Base-by-base conservation (phyloP, 768 basidiomycete species). In the Neoboletus subvelutipes region DNA sequence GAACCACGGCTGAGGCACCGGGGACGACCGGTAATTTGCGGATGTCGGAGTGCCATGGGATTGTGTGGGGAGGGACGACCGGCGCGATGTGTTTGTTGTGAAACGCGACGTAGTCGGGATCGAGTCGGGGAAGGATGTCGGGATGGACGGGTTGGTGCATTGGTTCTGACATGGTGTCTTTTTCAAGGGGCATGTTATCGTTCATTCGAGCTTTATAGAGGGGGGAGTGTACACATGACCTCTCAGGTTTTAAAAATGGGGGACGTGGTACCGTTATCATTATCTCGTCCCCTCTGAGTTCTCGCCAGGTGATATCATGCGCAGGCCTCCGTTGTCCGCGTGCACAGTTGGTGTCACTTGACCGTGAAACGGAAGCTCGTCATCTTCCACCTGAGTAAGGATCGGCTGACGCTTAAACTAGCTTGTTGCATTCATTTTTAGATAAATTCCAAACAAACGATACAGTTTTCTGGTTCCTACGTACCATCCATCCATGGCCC, bases 21-120 rank as follows among this genome's bases (percentile, higher is more conserved):
- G 83, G 79, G 0, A 86, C 79, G 8, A 78, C 71, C 29, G 80
- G 79, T 0, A 60, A 72, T 45, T 80, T 74, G 53, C 87, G 82
- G 47, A 84, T 72, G 2, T 76, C 66, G 0, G 84, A 80, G 57
- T 80, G 71, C 86, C 87, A 88, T 22, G 83, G 80, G 11, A 87
- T 53, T 5, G 80, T 79, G 62, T 88, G 82, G n/a, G n/a, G n/a
- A n/a, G 80, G 80, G 2, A 75, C 71, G 24, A 79, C 56, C 56
- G 79, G 66, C 1, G 75, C 67, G n/a, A 83, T 58, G 45, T 76
- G 69, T 15, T 67, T 60, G 58, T 81, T 83, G 67, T 87, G 83
- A 66, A 85, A 85, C 9, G 73, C 76, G 52, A 81, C 71, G 65
- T 87, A 90, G 64, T 87, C 83, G 10, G 86, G 80, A 63, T 87